phyloP scores from a whole-genome alignment of 257 asterid species.

The Leptodermis oblonga region DNA sequence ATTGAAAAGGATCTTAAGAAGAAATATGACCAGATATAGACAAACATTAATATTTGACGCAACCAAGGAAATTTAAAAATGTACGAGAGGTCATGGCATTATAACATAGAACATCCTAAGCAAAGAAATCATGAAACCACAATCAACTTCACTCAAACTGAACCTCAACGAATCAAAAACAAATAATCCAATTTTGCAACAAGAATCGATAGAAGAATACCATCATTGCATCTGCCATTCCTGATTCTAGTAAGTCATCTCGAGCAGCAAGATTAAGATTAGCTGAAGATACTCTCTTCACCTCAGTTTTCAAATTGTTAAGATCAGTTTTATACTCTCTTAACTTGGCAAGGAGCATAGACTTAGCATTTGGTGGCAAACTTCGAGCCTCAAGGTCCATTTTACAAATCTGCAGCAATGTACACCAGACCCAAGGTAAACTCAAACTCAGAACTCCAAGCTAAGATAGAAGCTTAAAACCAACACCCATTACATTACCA shows the following conservation, averaged over 20 bases:
- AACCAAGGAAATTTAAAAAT: neutral
- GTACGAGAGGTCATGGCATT: neutral
- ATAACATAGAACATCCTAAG: neutral
- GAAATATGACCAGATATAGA: neutral
- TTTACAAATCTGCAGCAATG: conserved; percentile 57
- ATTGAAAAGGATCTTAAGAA: neutral
- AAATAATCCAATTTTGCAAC: neutral
- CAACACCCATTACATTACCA: conserved; percentile 34
- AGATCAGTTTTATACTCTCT: conserved; percentile 78
- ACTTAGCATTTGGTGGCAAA: conserved; percentile 67
- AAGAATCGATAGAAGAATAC: conserved; percentile 27
- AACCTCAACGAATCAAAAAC: neutral
- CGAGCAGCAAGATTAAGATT: conserved; percentile 55
- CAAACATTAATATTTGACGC: neutral
- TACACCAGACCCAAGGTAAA: conserved; percentile 3
- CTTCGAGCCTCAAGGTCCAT: conserved; percentile 95
- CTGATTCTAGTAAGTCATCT: conserved; percentile 70
- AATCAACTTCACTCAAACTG: neutral
- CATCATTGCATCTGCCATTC: conserved; percentile 56
- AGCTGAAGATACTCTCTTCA: conserved; percentile 61
- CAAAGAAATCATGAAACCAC: neutral
- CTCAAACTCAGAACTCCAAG: neutral
- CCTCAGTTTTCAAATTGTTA: conserved; percentile 67
- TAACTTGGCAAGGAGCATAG: conserved; percentile 67
- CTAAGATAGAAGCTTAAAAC: conserved; percentile 1